These are phyloP conservation scores for Stephanodiscus minutulus DNA, from an alignment of 108 stramenopile genomes.

Conservation along the genomic window DNA sequence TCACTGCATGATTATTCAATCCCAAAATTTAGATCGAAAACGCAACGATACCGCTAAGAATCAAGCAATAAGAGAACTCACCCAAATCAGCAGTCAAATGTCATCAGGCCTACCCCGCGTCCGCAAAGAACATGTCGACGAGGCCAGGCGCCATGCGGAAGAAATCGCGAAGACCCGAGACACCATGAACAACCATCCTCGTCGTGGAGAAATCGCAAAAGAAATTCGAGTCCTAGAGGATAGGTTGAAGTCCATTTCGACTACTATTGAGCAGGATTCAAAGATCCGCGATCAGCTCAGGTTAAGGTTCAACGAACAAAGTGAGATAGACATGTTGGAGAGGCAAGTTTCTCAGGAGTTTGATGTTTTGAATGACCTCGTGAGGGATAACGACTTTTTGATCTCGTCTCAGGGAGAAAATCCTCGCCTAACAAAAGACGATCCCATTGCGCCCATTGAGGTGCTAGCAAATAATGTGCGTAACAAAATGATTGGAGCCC, in stretches of 20 bases:
- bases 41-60: conserved; percentile 42
- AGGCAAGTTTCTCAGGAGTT: conserved; percentile 58
- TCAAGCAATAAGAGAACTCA: conserved; percentile 52
- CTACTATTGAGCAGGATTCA: conserved; percentile 55
- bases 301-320: conserved; percentile 58
- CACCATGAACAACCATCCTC: conserved; percentile 44
- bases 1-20: not conserved
- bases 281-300: conserved; percentile 65
- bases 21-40: conserved; percentile 7
- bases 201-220: conserved; percentile 64
- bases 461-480: conserved; percentile 9
- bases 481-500: conserved; percentile 26
- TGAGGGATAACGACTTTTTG: conserved; percentile 23
- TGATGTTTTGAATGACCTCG: conserved; percentile 29
- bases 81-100: conserved; percentile 26
- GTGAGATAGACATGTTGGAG: conserved; percentile 67
- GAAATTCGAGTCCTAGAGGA: conserved; percentile 76
- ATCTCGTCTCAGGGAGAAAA: conserved; percentile 20
- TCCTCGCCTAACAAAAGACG: conserved; percentile 1
- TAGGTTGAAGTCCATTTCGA: conserved; percentile 61
- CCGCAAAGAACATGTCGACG: conserved; percentile 52
- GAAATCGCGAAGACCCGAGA: conserved; percentile 39
- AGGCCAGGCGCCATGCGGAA: conserved; percentile 39
- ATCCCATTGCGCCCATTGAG: conserved; percentile 13
- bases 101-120: conserved; percentile 37